These are phyloP conservation scores for Trichoderma gracile DNA, from an alignment of 2,329 filamentous ascomycete species.

Conservation along the genomic window DNA sequence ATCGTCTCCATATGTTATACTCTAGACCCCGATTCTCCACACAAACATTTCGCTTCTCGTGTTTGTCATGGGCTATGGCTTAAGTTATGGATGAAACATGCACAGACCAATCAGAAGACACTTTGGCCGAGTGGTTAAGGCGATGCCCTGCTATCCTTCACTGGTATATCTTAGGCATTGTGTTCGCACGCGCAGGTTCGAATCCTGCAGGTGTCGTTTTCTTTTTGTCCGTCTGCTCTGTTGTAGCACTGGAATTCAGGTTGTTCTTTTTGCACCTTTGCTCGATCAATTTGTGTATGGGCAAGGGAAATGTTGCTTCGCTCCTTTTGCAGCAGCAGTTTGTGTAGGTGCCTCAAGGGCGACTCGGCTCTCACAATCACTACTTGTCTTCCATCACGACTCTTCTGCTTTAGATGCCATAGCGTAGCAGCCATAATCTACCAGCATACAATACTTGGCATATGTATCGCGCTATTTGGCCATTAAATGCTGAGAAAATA, in stretches of 20 bases:
- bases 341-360: no score
- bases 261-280: background rate
- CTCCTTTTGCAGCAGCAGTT: no score
- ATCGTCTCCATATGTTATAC: background rate
- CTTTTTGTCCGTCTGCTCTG: background rate
- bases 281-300: background rate
- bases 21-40: no score
- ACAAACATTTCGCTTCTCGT: background rate
- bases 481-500: no score
- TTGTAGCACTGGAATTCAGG: background rate
- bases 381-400: no score
- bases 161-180: conserved; percentile 22
- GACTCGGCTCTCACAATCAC: no score
- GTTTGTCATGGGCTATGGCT: background rate
- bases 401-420: no score
- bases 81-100: background rate
- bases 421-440: no score
- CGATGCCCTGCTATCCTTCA: conserved; percentile 23
- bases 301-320: no score
- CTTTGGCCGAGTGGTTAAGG: conserved; percentile 27
- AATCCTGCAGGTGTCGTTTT: conserved; percentile 26
- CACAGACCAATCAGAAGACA: conserved; percentile 20
- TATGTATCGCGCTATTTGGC: no score
- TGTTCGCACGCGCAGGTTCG: conserved; percentile 27
- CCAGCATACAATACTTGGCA: no score